phyloP scores from a whole-genome alignment of 2,329 filamentous ascomycete genomes.

The Thermothelomyces thermophilus region DNA sequence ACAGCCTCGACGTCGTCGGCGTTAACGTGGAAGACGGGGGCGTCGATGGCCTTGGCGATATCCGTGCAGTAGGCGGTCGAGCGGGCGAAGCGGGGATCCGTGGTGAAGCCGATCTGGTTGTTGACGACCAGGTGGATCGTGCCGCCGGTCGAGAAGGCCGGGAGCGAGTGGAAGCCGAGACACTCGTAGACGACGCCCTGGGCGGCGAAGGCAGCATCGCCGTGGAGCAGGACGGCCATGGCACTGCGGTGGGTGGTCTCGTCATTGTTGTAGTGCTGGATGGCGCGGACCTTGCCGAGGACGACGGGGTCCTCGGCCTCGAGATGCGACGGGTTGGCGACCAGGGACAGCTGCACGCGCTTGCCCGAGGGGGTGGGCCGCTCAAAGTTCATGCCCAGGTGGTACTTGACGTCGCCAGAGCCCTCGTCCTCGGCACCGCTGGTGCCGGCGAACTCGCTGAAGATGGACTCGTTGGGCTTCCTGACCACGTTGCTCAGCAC shows the following conservation, averaged over 20 bases:
- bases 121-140: slow-evolving; percentile 97
- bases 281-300: slow-evolving; percentile 92
- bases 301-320: slow-evolving; percentile 98
- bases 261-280: slow-evolving; percentile 98
- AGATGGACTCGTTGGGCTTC: slow-evolving; percentile 99
- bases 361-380: slow-evolving; percentile 96
- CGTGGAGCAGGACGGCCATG: slow-evolving; percentile 94
- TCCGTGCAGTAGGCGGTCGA: slow-evolving; percentile 99
- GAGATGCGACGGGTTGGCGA: slow-evolving; percentile 96
- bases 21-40: slow-evolving; percentile 98
- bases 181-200: slow-evolving; percentile 99
- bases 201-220: slow-evolving; percentile 92
- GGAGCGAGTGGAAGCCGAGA: slow-evolving; percentile 92
- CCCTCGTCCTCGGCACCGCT: slow-evolving; percentile 87
- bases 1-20: slow-evolving; percentile 97
- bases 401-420: slow-evolving; percentile 98
- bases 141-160: slow-evolving; percentile 92
- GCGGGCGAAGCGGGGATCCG: slow-evolving; percentile 91
- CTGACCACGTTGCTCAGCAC: slow-evolving; percentile 97
- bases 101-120: slow-evolving; percentile 99
- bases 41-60: slow-evolving; percentile 97
- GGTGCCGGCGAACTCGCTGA: slow-evolving; percentile 92
- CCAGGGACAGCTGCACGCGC: slow-evolving; percentile 96
- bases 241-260: slow-evolving; percentile 82
- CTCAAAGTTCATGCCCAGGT: slow-evolving; percentile 99